Conservation (phyloP, 306 rosid species). For the Prunus padus region DNA sequence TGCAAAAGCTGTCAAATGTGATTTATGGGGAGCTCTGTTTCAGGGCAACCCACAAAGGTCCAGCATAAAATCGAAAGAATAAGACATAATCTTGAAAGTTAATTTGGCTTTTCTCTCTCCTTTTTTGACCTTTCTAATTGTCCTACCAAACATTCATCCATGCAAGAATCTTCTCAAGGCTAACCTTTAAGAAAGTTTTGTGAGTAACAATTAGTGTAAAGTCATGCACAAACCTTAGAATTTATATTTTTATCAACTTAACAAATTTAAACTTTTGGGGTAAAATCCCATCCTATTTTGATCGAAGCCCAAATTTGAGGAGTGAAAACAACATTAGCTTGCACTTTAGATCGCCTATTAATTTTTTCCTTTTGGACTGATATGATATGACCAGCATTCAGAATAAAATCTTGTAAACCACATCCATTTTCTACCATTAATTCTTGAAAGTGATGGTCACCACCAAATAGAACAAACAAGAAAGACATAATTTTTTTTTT, state of each 20-base stretch:
- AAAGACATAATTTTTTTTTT: neutral
- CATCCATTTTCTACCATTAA: neutral
- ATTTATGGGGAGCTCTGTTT: neutral
- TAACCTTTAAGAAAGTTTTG: neutral
- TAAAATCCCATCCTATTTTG: neutral
- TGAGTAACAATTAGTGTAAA: neutral
- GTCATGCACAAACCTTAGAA: neutral
- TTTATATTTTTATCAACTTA: neutral
- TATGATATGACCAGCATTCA: neutral
- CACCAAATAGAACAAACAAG: conserved; percentile 12
- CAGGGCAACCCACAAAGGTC: neutral
- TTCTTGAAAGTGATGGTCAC: neutral
- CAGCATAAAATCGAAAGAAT: conserved; percentile 4
- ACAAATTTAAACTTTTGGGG: conserved; percentile 7
- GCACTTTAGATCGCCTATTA: neutral
- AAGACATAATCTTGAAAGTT: neutral
- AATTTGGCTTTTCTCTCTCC: neutral
- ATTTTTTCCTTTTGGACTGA: conserved; percentile 9
- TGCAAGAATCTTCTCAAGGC: conserved; percentile 21
- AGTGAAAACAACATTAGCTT: neutral
- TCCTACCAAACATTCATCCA: conserved; percentile 39
- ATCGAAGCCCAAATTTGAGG: neutral
- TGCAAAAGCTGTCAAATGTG: conserved; percentile 1
- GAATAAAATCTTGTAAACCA: conserved; percentile 1
- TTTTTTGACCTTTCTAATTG: conserved; percentile 22